Conservation (phyloP, 179 eudicot species). For the Corrigiola litoralis region DNA sequence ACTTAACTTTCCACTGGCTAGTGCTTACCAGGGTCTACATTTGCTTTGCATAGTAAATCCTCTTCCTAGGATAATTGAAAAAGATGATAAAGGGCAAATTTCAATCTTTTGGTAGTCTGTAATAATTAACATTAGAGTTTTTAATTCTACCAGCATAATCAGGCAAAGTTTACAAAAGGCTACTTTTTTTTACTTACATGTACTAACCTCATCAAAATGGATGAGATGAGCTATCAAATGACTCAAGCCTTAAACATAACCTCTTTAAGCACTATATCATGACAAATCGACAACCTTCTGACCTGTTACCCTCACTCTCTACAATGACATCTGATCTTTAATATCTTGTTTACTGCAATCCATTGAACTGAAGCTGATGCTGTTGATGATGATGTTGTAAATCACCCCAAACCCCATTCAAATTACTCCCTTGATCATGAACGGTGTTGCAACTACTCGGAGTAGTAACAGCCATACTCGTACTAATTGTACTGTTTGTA, state of each 20-base stretch:
- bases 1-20: too few species aligned
- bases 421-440: slow-evolving; percentile 23
- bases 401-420: slow-evolving; percentile 45
- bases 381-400: slow-evolving; percentile 23
- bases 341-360: slow-evolving; percentile 20
- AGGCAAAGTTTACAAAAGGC: slow-evolving; percentile 14
- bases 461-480: slow-evolving; percentile 17
- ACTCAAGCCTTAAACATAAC: background rate
- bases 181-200: background rate
- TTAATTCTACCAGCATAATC: background rate
- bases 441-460: slow-evolving; percentile 19
- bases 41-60: too few species aligned
- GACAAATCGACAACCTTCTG: background rate
- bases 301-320: background rate
- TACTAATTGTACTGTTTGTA: slow-evolving; percentile 15
- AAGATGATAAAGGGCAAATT: too few species aligned
- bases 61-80: too few species aligned
- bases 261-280: background rate
- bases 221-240: background rate
- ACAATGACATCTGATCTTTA: background rate
- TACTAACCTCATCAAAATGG: slow-evolving; percentile 17
- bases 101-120: too few species aligned
- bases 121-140: background rate
- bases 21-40: too few species aligned
- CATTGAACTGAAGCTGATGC: slow-evolving; percentile 34